Evolutionary conservation across 495 filamentous ascomycete species (phyloP).

Genomic region (Neurospora sp.): DNA sequence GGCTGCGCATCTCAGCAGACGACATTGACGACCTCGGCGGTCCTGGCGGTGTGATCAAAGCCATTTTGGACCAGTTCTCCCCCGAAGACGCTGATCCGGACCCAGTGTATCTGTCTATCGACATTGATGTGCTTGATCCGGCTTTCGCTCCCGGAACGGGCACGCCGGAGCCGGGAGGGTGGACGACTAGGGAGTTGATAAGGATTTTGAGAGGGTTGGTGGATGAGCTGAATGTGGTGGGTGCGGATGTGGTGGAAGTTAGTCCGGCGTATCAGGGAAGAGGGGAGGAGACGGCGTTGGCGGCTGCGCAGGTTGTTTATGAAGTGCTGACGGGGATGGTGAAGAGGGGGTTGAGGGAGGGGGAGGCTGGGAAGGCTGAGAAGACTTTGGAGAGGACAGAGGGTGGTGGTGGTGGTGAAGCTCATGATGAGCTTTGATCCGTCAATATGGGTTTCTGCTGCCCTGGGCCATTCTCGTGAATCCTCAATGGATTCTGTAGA

Average conservation of each 20-base stretch:
- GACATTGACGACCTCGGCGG: slow-evolving; percentile 61
- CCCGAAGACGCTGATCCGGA: slow-evolving; percentile 29
- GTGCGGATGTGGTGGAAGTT: slow-evolving; percentile 77
- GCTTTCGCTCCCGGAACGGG: slow-evolving; percentile 63
- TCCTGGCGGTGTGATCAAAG: no score
- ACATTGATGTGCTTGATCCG: slow-evolving; percentile 70
- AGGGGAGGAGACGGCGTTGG: slow-evolving; percentile 74
- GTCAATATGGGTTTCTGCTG: not conserved
- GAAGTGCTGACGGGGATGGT: slow-evolving; percentile 78
- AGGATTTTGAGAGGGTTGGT: slow-evolving; percentile 53
- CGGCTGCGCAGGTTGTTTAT: slow-evolving; percentile 72
- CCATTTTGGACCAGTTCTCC: slow-evolving; percentile 34
- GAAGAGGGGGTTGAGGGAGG: slow-evolving; percentile 37
- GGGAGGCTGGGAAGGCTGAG: no score
- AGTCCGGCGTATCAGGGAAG: slow-evolving; percentile 76
- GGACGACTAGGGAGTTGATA: slow-evolving; percentile 65
- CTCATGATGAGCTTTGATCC: slow-evolving; percentile 26
- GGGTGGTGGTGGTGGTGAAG: not conserved
- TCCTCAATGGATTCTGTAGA: not conserved
- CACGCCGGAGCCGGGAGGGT: slow-evolving; percentile 65
- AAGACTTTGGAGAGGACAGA: slow-evolving; percentile 8
- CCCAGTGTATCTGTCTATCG: slow-evolving; percentile 62
- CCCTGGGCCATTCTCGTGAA: not conserved
- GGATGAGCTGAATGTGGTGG: slow-evolving; percentile 60
- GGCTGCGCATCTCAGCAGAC: slow-evolving; percentile 54